Percentiles rank a stretch among this genome's conserved stretches.
Evolutionary conservation across 2,329 filamentous ascomycete genomes (phyloP).

Genomic region (Beauveria brongniartii): DNA sequence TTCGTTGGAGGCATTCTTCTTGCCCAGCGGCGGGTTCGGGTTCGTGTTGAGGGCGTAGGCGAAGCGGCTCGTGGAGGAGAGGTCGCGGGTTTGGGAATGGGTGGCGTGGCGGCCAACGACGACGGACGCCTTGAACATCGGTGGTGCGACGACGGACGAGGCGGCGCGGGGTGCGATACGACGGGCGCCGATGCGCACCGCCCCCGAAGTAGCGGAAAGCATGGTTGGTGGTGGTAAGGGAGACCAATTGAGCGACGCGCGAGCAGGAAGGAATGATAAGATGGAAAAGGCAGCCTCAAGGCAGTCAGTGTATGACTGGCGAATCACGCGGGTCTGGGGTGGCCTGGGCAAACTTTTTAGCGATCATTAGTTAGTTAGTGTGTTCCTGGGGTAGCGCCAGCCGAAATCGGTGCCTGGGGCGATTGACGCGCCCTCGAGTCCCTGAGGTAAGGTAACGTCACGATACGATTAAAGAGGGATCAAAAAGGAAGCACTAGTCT

Average conservation of each 20-base stretch:
- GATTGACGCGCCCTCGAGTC: not conserved
- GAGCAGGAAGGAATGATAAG: not conserved
- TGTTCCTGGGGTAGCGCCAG: not conserved
- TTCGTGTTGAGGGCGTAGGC: constrained; percentile 14
- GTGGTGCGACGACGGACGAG: not conserved
- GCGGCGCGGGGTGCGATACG: not conserved
- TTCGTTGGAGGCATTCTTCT: constrained; percentile 78
- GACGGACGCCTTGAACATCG: not conserved
- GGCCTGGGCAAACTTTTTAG: not conserved
- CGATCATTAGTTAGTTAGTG: not conserved
- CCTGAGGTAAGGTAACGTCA: not conserved
- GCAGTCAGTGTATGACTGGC: too few species aligned
- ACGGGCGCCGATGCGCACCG: constrained; percentile 3
- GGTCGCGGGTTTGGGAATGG: not conserved
- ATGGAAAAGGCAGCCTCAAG: not conserved
- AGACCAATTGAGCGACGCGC: not conserved
- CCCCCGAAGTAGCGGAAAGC: constrained; percentile 6
- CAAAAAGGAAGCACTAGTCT: not conserved
- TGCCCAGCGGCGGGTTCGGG: constrained; percentile 82
- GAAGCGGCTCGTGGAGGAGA: constrained; percentile 1
- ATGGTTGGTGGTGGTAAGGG: not conserved
- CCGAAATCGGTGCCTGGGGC: constrained; percentile 5
- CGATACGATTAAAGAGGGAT: too few species aligned
- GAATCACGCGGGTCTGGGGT: not conserved
- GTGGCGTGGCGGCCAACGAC: not conserved